Evolutionary conservation across 768 basidiomycete species (phyloP).

Genomic region (Panaeolus cyanescens): DNA sequence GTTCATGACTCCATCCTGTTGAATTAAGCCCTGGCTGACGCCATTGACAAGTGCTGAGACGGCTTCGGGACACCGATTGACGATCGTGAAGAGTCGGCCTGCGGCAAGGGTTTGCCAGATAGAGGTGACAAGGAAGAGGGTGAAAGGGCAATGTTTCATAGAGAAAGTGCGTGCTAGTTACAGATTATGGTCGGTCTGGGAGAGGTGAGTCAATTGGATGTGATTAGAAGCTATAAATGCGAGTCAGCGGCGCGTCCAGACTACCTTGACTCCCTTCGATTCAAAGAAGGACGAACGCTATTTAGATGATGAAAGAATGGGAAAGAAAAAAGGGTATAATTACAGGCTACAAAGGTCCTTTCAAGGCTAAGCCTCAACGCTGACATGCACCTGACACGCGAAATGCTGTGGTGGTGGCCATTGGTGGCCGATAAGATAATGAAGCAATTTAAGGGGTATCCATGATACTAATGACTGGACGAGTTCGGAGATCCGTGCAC

Average conservation of each 20-base stretch:
- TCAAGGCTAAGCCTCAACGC: neutral
- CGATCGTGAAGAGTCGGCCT: conserved; percentile 1
- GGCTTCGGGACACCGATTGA: neutral
- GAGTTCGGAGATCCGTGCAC: too few relatives aligned
- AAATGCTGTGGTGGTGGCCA: neutral
- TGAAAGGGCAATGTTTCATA: neutral
- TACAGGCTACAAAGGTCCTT: neutral
- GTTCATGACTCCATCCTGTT: neutral
- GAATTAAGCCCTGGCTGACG: neutral
- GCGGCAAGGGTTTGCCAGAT: neutral
- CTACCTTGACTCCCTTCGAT: too few relatives aligned
- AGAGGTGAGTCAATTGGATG: too few relatives aligned
- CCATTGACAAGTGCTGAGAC: neutral
- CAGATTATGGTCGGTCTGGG: too few relatives aligned
- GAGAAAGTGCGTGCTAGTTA: too few relatives aligned
- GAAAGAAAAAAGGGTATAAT: neutral
- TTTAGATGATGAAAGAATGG: too few relatives aligned
- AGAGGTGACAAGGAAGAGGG: neutral
- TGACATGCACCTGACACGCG: neutral
- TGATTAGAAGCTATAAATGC: too few relatives aligned
- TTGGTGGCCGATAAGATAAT: neutral
- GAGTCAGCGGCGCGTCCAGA: too few relatives aligned
- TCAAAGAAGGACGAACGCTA: too few relatives aligned
- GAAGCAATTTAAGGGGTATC: neutral
- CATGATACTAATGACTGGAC: too few relatives aligned